Conservation (phyloP, 306 rosid species). For the Dalbergia oliveri region DNA sequence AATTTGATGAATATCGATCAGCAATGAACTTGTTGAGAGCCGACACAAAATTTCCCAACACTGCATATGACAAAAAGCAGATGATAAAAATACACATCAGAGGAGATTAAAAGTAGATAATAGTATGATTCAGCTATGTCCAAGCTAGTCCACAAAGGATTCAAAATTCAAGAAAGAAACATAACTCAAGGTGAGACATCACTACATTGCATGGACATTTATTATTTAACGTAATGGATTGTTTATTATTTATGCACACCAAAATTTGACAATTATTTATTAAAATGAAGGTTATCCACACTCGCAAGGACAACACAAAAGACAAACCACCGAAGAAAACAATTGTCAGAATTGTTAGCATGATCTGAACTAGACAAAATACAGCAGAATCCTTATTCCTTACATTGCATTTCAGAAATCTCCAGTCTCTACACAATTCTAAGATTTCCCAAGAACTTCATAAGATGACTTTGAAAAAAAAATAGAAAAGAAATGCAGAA, state of each 20-base stretch:
- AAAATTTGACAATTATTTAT: not conserved
- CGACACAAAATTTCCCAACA: slow-evolving; percentile 86
- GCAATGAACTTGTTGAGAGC: slow-evolving; percentile 94
- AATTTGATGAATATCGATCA: slow-evolving; percentile 72
- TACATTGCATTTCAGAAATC: not conserved
- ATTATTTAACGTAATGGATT: slow-evolving; percentile 8
- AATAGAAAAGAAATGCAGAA: not conserved
- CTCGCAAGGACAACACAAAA: not conserved
- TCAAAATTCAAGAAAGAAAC: slow-evolving; percentile 28
- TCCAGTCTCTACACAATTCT: slow-evolving; percentile 2
- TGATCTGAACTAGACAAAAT: slow-evolving; percentile 3
- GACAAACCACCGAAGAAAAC: slow-evolving; percentile 15
- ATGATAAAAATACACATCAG: slow-evolving; percentile 34
- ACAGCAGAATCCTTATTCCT: not conserved
- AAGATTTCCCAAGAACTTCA: not conserved
- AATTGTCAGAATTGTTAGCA: not conserved
- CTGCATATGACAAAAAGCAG: slow-evolving; percentile 55
- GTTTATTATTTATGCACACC: not conserved
- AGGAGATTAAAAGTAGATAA: slow-evolving; percentile 2
- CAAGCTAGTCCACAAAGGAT: slow-evolving; percentile 5
- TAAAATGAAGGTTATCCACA: slow-evolving; percentile 21
- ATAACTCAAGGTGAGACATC: not conserved
- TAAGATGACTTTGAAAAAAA: not conserved
- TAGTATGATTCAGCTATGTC: slow-evolving; percentile 23
- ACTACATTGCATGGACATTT: not conserved